phyloP scores from a whole-genome alignment of 768 basidiomycete genomes.

The Tylopilus cervinicoccineus region DNA sequence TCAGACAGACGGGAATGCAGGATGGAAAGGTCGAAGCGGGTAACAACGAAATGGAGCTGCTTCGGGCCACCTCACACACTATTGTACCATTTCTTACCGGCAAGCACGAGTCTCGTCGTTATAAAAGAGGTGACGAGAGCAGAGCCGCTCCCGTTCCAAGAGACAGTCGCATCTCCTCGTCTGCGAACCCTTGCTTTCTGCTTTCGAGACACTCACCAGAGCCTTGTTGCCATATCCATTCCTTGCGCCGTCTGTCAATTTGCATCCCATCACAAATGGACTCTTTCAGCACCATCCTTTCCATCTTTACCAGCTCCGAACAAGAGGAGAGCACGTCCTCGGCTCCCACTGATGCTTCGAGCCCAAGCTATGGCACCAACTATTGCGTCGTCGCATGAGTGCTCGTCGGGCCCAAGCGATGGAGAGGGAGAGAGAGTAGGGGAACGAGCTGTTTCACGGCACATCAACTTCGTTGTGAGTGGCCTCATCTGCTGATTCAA shows the following conservation, averaged over 20 bases:
- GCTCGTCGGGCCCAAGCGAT: background rate
- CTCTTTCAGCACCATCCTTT: slow-evolving; percentile 14
- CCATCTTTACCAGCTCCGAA: slow-evolving; percentile 10
- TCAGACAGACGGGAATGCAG: background rate
- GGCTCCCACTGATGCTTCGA: slow-evolving; percentile 12
- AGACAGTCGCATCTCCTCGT: background rate
- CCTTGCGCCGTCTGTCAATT: background rate
- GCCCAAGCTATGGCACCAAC: background rate
- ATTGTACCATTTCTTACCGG: background rate
- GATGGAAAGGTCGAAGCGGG: background rate
- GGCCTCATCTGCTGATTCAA: background rate
- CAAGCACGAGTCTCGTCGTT: background rate
- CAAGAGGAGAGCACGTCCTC: slow-evolving; percentile 7
- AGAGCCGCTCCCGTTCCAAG: slow-evolving; percentile 3
- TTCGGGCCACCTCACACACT: slow-evolving; percentile 1
- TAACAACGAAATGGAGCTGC: background rate
- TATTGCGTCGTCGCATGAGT: slow-evolving; percentile 23
- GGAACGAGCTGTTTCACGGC: background rate
- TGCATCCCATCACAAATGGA: slow-evolving; percentile 18
- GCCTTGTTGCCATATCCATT: background rate
- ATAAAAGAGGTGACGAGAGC: slow-evolving; percentile 14
- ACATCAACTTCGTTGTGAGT: slow-evolving; percentile 23
- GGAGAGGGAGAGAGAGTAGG: background rate
- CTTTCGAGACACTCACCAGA: background rate
- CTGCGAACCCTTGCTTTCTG: background rate